These are phyloP conservation scores for Fusarium sp. DNA, from an alignment of 2,329 filamentous ascomycete species.

Conservation along the genomic window DNA sequence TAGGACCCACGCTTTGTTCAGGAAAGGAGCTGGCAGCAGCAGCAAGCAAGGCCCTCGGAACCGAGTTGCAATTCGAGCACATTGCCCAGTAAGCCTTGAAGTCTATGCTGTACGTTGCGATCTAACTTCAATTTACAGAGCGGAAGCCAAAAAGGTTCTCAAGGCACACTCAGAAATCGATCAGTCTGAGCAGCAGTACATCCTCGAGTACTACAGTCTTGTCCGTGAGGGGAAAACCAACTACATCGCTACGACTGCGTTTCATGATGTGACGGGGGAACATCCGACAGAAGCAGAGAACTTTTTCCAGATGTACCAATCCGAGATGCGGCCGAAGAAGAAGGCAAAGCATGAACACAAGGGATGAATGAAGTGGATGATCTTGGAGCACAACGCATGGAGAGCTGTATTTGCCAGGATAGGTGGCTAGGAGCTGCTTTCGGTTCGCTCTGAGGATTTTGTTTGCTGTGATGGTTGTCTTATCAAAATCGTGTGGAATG, in stretches of 20 bases:
- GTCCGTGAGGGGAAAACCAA: conserved; percentile 19
- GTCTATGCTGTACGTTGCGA: too few species aligned
- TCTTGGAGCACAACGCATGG: background rate
- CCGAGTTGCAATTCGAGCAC: conserved; percentile 43
- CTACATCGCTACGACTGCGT: conserved; percentile 6
- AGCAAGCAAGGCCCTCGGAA: conserved; percentile 55
- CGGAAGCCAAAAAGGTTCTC: conserved; percentile 14
- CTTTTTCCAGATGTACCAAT: conserved; percentile 24
- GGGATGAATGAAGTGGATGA: background rate
- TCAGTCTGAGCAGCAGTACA: conserved; percentile 7
- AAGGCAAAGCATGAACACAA: conserved; percentile 21
- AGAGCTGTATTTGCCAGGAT: background rate
- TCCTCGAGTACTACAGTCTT: conserved; percentile 22
- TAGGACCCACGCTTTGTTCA: conserved; percentile 56
- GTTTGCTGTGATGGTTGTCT: background rate
- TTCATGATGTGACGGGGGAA: conserved; percentile 10
- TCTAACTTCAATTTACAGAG: background rate
- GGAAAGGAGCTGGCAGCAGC: conserved; percentile 57
- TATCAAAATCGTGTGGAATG: background rate
- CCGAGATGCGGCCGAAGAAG: conserved; percentile 15
- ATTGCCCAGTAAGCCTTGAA: conserved; percentile 24
- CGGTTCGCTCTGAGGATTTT: background rate
- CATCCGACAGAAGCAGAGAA: conserved; percentile 9
- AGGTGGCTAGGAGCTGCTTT: background rate
- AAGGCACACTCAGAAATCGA: conserved; percentile 9